A percentile compares a stretch with the other conserved stretches of the same genome.
These are phyloP conservation scores for Fragaria ananassa DNA, from an alignment of 306 rosid species.

Conservation along the genomic window DNA sequence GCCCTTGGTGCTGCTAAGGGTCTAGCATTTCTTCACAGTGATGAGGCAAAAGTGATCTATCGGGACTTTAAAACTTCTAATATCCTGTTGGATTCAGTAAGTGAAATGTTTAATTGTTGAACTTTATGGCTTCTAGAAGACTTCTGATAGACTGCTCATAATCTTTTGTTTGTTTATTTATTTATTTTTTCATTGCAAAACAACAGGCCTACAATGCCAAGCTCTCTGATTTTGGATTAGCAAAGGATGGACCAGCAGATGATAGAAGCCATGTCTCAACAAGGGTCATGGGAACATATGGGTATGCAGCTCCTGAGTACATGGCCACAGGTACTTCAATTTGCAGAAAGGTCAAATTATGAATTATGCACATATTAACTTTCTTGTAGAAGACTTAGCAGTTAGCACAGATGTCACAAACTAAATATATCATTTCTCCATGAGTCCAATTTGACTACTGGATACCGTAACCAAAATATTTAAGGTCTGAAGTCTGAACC, in stretches of 20 bases:
- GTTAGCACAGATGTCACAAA: too few relatives aligned
- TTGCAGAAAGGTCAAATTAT: not conserved
- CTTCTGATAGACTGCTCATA: constrained; percentile 21
- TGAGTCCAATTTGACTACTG: not conserved
- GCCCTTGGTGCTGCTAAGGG: constrained; percentile 92
- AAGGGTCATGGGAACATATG: constrained; percentile 94
- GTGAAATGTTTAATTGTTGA: constrained; percentile 20
- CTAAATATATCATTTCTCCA: not conserved
- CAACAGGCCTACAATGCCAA: constrained; percentile 69
- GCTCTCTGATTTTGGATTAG: constrained; percentile 96
- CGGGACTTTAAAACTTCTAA: constrained; percentile 87
- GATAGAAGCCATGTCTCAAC: constrained; percentile 92
- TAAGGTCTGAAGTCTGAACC: not conserved
- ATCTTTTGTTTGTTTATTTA: not conserved
- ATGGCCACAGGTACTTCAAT: constrained; percentile 80
- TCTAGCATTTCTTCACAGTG: constrained; percentile 93
- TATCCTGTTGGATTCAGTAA: constrained; percentile 75
- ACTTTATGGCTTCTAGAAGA: constrained; percentile 1
- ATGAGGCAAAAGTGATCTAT: constrained; percentile 84
- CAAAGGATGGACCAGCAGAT: constrained; percentile 89
- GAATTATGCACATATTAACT: not conserved
- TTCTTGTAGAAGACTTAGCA: not conserved
- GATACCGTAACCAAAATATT: not conserved
- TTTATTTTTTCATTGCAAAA: constrained; percentile 1
- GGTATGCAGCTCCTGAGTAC: constrained; percentile 97